These are phyloP conservation scores for Laguncularia racemosa DNA, from an alignment of 345 rosid genomes.

Conservation along the genomic window DNA sequence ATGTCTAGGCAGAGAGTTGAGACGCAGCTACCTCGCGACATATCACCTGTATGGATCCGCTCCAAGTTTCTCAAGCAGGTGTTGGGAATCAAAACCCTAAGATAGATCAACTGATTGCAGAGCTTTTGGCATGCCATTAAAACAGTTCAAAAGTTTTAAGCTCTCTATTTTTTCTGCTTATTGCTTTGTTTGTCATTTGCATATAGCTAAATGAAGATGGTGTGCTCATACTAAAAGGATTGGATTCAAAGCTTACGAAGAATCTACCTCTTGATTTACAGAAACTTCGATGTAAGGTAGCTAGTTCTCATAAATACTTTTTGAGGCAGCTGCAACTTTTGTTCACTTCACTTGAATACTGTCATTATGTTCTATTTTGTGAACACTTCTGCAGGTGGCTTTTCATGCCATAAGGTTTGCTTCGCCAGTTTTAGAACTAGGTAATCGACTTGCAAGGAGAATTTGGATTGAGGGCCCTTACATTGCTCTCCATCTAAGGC, in stretches of 20 bases:
- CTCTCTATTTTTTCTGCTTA: not conserved
- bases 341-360: not conserved
- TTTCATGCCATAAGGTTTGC: constrained; percentile 58
- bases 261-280: constrained; percentile 92
- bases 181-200: constrained; percentile 9
- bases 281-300: constrained; percentile 93
- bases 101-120: not conserved
- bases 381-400: constrained; percentile 9
- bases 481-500: constrained; percentile 82
- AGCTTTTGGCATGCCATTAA: not conserved
- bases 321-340: too few relatives aligned
- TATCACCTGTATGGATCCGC: constrained; percentile 88
- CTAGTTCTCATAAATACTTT: too few relatives aligned
- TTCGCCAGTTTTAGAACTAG: constrained; percentile 53
- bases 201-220: constrained; percentile 84
- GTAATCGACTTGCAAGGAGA: constrained; percentile 73
- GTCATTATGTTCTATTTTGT: not conserved
- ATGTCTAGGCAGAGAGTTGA: constrained; percentile 82
- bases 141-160: too few relatives aligned
- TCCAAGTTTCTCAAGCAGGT: constrained; percentile 78
- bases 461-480: constrained; percentile 88
- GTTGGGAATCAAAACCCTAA: not conserved
- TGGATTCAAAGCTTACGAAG: constrained; percentile 90
- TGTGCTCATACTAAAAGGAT: constrained; percentile 73
- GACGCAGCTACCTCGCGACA: constrained; percentile 62